These are phyloP conservation scores for Mercurialis annua DNA, from an alignment of 345 rosid species.

Conservation along the genomic window DNA sequence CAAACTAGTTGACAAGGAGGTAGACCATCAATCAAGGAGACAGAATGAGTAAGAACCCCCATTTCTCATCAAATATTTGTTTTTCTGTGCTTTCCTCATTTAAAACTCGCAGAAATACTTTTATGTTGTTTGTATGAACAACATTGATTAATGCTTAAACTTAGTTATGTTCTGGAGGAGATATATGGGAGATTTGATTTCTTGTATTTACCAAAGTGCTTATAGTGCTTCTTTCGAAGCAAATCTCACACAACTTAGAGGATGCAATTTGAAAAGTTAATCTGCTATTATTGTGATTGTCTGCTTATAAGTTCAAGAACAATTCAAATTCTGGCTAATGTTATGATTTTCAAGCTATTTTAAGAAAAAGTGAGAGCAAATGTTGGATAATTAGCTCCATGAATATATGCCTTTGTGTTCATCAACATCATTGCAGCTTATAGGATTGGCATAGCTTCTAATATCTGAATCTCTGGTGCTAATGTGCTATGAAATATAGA, in stretches of 20 bases:
- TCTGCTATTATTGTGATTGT: background rate
- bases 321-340: background rate
- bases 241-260: background rate
- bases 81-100: background rate
- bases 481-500: background rate
- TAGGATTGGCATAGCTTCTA: background rate
- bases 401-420: background rate
- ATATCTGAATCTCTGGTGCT: background rate
- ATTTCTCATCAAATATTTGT: background rate
- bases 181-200: background rate
- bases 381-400: background rate
- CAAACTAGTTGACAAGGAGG: conserved; percentile 31
- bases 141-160: background rate
- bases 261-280: background rate
- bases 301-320: background rate
- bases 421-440: background rate
- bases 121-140: background rate
- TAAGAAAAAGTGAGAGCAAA: background rate
- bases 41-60: conserved; percentile 46
- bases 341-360: background rate
- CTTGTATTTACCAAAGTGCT: background rate
- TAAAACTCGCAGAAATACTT: conserved; percentile 4
- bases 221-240: background rate
- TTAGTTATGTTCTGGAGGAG: background rate
- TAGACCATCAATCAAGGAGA: conserved; percentile 38